Percentiles rank a stretch among this genome's conserved stretches.
Conservation (phyloP, 805 yeast species). For the Saturnispora ahearnii region DNA sequence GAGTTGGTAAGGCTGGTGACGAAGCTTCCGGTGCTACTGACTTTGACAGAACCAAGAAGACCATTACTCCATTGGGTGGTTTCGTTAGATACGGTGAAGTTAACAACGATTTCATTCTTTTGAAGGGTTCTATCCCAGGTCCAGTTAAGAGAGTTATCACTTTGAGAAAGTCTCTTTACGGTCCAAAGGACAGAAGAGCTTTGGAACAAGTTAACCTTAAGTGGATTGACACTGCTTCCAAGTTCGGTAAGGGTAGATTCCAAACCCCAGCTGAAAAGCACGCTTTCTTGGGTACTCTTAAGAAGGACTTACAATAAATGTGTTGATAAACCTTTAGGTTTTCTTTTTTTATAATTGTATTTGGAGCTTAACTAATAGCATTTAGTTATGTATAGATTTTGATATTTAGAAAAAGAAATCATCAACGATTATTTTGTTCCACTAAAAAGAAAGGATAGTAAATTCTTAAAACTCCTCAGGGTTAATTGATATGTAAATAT, state of each 20-base stretch:
- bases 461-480: too few species aligned
- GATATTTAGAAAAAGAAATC: too few species aligned
- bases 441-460: too few species aligned
- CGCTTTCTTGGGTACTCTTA: conserved; percentile 98
- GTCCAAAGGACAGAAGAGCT: conserved; percentile 97
- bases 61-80: conserved; percentile 99
- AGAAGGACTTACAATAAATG: conserved; percentile 70
- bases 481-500: too few species aligned
- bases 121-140: conserved; percentile 99
- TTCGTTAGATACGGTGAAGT: conserved; percentile 98
- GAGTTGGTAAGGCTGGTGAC: conserved; percentile 95
- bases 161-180: conserved; percentile 96
- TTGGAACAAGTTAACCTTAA: conserved; percentile 92
- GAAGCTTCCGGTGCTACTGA: conserved; percentile 92
- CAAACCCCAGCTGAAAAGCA: conserved; percentile 99
- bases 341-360: neutral
- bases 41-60: conserved; percentile 99
- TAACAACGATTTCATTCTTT: conserved; percentile 93
- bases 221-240: conserved; percentile 99
- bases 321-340: neutral
- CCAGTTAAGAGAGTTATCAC: conserved; percentile 99
- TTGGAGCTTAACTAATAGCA: neutral
- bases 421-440: neutral
- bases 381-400: too few species aligned
- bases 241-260: conserved; percentile 99